Percentiles rank a stretch among this genome's conserved stretches.
phyloP scores from a whole-genome alignment of 768 basidiomycete species.

The Omphalotus guepiniiformis region DNA sequence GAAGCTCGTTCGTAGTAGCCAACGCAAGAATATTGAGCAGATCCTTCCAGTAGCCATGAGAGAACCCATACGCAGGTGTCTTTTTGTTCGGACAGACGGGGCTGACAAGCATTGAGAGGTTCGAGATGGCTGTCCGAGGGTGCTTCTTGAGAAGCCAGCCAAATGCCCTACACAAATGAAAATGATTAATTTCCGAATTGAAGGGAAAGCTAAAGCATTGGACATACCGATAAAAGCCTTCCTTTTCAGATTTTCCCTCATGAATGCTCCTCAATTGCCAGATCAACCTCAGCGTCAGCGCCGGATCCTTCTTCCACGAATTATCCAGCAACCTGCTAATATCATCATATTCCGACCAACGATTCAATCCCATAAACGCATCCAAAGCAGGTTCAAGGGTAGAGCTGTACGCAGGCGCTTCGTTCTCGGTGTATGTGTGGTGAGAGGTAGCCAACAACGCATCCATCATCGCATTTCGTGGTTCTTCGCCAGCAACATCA shows the following conservation, averaged over 20 bases:
- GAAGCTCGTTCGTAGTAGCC: slow-evolving; percentile 49
- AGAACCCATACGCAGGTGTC: slow-evolving; percentile 20
- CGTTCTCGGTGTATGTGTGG: slow-evolving; percentile 46
- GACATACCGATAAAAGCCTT: slow-evolving; percentile 52
- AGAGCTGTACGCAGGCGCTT: slow-evolving; percentile 45
- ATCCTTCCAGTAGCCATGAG: slow-evolving; percentile 77
- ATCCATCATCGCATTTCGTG: slow-evolving; percentile 49
- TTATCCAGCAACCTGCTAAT: slow-evolving; percentile 36
- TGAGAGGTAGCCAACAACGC: slow-evolving; percentile 41
- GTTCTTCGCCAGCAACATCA: slow-evolving; percentile 5
- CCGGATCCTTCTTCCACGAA: slow-evolving; percentile 57
- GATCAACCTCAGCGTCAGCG: slow-evolving; percentile 58
- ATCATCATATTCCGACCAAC: slow-evolving; percentile 12
- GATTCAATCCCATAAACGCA: slow-evolving; percentile 46
- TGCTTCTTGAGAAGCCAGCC: slow-evolving; percentile 70
- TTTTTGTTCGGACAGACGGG: slow-evolving; percentile 40
- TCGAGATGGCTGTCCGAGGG: slow-evolving; percentile 63
- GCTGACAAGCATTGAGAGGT: slow-evolving; percentile 50
- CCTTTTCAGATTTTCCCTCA: slow-evolving; percentile 60
- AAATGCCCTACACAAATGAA: slow-evolving; percentile 41
- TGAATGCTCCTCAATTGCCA: slow-evolving; percentile 69
- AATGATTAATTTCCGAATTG: too few relatives aligned
- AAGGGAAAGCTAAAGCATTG: neutral
- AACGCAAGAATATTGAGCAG: slow-evolving; percentile 64
- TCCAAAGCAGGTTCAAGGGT: slow-evolving; percentile 51